Percentiles rank a stretch among this genome's conserved stretches.
These are phyloP conservation scores for Pisolithus sp. DNA, from an alignment of 768 basidiomycete genomes.

Conservation along the genomic window DNA sequence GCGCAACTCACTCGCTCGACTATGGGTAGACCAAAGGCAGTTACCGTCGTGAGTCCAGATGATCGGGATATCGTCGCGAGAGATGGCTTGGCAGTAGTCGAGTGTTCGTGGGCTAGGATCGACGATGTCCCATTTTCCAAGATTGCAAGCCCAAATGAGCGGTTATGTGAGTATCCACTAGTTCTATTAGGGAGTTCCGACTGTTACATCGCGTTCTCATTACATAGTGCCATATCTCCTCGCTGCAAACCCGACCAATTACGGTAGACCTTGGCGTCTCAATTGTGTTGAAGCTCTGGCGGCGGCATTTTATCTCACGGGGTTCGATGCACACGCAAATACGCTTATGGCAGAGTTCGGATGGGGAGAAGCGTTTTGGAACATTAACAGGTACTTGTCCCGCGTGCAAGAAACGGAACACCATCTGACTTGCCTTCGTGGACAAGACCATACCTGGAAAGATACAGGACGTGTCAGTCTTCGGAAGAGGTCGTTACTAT, in stretches of 20 bases:
- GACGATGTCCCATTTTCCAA: constrained; percentile 94
- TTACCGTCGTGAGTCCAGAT: constrained; percentile 67
- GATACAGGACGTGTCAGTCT: constrained; percentile 66
- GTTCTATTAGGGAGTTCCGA: not conserved
- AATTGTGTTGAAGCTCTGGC: constrained; percentile 95
- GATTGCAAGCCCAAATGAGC: constrained; percentile 89
- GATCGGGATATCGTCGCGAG: constrained; percentile 75
- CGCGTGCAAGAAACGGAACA: not conserved
- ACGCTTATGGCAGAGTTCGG: constrained; percentile 74
- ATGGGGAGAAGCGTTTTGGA: constrained; percentile 86
- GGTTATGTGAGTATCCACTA: constrained; percentile 56
- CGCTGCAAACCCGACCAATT: constrained; percentile 96
- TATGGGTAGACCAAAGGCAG: constrained; percentile 70
- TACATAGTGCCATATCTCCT: constrained; percentile 84
- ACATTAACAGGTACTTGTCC: constrained; percentile 63
- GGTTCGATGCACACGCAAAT: constrained; percentile 78
- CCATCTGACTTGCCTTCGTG: not conserved
- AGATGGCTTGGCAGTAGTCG: constrained; percentile 89
- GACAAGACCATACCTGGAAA: constrained; percentile 46
- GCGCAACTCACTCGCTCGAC: not conserved
- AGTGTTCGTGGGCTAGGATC: constrained; percentile 95
- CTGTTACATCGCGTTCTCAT: not conserved
- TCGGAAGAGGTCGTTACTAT: constrained; percentile 50
- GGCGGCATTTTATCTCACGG: constrained; percentile 91
- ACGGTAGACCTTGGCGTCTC: constrained; percentile 93